Evolutionary conservation across 192 early-diverging fungal genomes (phyloP).

Genomic region (Oehlia diaphana): DNA sequence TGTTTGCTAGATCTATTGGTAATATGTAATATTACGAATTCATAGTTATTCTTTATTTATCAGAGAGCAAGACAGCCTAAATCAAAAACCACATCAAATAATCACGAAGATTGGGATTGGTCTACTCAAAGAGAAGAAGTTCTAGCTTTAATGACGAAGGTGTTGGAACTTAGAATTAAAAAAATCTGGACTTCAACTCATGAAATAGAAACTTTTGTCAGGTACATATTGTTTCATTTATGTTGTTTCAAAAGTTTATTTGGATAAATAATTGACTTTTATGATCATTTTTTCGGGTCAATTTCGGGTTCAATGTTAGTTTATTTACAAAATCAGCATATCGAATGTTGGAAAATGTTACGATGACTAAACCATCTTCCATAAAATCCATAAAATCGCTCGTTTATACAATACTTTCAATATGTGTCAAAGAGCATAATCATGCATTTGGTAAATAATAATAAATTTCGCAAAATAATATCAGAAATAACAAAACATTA

Average conservation of each 20-base stretch:
- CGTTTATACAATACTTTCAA: conserved; percentile 69
- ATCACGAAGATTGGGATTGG: conserved; percentile 56
- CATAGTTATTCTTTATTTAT: not conserved
- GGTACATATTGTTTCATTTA: conserved; percentile 34
- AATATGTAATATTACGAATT: not conserved
- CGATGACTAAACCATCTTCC: conserved; percentile 59
- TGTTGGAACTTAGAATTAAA: conserved; percentile 63
- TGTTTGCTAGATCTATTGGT: too few species aligned
- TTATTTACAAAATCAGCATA: conserved; percentile 77
- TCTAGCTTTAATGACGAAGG: conserved; percentile 51
- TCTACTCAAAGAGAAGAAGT: conserved; percentile 55
- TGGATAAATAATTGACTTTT: not conserved
- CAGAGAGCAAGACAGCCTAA: conserved; percentile 42
- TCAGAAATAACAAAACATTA: not conserved
- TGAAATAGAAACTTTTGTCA: conserved; percentile 67
- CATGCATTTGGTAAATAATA: conserved; percentile 61
- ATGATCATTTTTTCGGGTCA: not conserved
- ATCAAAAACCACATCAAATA: conserved; percentile 40
- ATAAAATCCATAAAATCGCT: conserved; percentile 46
- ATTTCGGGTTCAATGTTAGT: conserved; percentile 28
- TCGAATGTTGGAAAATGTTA: conserved; percentile 78
- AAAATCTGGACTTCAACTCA: conserved; percentile 71
- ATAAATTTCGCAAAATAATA: not conserved
- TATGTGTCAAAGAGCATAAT: conserved; percentile 80
- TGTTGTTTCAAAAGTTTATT: not conserved